phyloP scores from a whole-genome alignment of 164 flowering plant species.

The Euptelea pleiosperma region DNA sequence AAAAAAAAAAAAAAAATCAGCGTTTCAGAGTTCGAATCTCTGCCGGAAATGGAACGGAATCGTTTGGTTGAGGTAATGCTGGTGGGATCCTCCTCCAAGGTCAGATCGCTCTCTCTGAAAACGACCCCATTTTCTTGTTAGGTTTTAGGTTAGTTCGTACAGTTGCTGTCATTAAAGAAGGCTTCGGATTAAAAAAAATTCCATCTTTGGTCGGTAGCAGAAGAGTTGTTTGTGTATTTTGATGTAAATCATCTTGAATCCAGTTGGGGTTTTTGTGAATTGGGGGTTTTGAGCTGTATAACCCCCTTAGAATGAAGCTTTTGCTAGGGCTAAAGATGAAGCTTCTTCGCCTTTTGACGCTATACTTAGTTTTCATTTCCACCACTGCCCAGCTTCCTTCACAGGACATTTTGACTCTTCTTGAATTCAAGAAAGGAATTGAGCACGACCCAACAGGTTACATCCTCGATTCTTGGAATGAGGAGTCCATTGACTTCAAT shows the following conservation, averaged over 20 bases:
- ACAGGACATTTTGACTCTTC: conserved; percentile 74
- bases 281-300: neutral
- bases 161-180: conserved; percentile 9
- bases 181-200: neutral
- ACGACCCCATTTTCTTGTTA: neutral
- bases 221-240: neutral
- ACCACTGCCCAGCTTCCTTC: conserved; percentile 77
- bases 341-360: conserved; percentile 8
- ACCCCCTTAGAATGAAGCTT: too few species aligned
- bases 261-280: neutral
- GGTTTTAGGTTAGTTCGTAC: neutral
- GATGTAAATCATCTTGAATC: neutral
- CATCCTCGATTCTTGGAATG: conserved; percentile 87
- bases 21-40: neutral
- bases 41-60: neutral
- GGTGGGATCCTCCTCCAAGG: neutral
- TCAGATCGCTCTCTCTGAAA: conserved; percentile 9
- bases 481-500: conserved; percentile 86
- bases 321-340: conserved; percentile 9
- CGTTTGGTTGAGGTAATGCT: neutral
- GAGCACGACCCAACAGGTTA: conserved; percentile 86
- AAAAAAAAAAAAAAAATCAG: neutral
- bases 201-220: neutral
- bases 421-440: conserved; percentile 89
- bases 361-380: conserved; percentile 7